A percentile compares a stretch with the other conserved stretches of the same genome.
These are phyloP conservation scores for Saccharomyces hybrid DNA, from an alignment of 1,139 yeast genomes.

Conservation along the genomic window DNA sequence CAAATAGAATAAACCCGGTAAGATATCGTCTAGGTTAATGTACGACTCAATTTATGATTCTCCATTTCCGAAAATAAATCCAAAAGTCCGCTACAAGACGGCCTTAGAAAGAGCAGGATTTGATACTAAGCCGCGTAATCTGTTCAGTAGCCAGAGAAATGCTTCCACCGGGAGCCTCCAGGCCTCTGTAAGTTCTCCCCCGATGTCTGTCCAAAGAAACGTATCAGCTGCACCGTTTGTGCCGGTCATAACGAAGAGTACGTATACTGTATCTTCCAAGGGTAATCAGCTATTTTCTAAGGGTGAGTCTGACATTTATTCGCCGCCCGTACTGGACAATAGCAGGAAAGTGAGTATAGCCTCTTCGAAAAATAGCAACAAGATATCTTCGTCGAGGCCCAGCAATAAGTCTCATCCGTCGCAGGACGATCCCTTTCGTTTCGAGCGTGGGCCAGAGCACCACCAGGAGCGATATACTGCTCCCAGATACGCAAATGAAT, in stretches of 20 bases:
- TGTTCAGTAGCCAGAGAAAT: conserved; percentile 6
- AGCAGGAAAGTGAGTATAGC: neutral
- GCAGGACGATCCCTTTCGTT: neutral
- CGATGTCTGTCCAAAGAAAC: conserved; percentile 2
- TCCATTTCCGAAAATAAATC: conserved; percentile 55
- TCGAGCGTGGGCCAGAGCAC: neutral
- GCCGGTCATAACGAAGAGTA: neutral
- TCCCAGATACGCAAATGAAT: neutral
- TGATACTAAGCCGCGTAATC: conserved; percentile 31
- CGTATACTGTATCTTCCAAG: neutral
- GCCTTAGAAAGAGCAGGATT: conserved; percentile 64
- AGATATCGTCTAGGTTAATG: neutral
- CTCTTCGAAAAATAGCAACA: neutral
- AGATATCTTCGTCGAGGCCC: neutral
- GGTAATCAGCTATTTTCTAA: neutral
- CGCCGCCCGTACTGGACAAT: neutral
- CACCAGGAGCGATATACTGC: neutral
- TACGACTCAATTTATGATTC: conserved; percentile 24
- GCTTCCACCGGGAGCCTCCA: conserved; percentile 9
- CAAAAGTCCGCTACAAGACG: conserved; percentile 48
- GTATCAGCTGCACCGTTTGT: conserved; percentile 3
- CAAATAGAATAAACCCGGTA: no score
- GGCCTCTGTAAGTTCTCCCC: conserved; percentile 1
- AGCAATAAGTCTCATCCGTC: neutral
- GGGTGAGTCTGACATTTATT: neutral